Evolutionary conservation across 2,329 filamentous ascomycete species (phyloP), one percentile per base, ranked within the genome.

Genomic region (Apiospora pterosperma): DNA sequence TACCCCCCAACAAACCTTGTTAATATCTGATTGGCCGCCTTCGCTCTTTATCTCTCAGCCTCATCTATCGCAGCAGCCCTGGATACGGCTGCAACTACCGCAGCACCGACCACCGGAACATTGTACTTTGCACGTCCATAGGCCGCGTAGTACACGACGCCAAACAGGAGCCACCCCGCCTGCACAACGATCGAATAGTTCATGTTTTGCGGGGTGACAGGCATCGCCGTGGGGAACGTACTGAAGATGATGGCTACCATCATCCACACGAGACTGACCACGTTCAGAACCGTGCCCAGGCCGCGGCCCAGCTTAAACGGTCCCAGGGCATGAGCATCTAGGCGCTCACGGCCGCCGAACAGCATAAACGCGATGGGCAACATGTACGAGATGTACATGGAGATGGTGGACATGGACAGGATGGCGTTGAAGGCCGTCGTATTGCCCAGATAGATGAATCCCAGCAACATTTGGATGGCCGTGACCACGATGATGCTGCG

Each of bases 141-240:
- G 0, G 64, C 59, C 1, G 65, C 61, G 44, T 79, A 82, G 42
- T 78, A 81, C 2, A 72, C 36, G 0, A 70, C 69, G 0, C 79
- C 78, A 36, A 77, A 71, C 0, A 73, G 31, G 0, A 77, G 61
- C 79, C 79, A 82, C 0, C 76, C 80, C 3, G 71, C 72, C 68
- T 82, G 69, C 0, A 83, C 79, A 0, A 81, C 79, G 38, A 75
- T 74, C 0, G 76, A 76, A 63, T 84, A 83, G 52, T 84, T 84
- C 80, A 84, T 83, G 19, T 76, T 80, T 39, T 78, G 73, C 0
- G 76, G 64, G 1, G 77, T 79, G 0, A 81, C 78, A 0, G 80
- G 82, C 69, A 79, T 72, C 0, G 69, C 63, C 1, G 74, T 74
- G 0, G 81, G 82, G 39, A 84, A 81, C 0, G 76, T 80, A 67